Percentiles rank a stretch among this genome's conserved stretches.
These are phyloP conservation scores for Tricholoma flavovirens DNA, from an alignment of 768 basidiomycete species.

Conservation along the genomic window DNA sequence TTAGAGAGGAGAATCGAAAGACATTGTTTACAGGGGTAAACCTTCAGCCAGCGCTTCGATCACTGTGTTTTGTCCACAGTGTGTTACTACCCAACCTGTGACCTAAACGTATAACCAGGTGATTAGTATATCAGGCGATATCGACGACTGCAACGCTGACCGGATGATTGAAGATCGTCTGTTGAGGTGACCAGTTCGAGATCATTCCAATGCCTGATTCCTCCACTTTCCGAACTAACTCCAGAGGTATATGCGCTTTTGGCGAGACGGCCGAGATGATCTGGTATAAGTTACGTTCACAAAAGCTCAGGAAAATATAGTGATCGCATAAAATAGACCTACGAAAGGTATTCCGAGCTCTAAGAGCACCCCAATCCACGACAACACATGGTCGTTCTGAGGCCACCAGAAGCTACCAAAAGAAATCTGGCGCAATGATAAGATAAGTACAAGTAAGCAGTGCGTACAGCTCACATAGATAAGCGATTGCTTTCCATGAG, in stretches of 20 bases:
- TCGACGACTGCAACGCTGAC: background rate
- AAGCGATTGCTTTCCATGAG: constrained; percentile 14
- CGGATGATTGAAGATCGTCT: constrained; percentile 18
- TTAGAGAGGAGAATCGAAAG: background rate
- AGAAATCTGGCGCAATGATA: constrained; percentile 1
- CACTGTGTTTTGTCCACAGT: constrained; percentile 18
- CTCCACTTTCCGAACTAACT: constrained; percentile 10
- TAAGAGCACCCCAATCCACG: constrained; percentile 6
- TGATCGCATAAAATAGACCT: constrained; percentile 10
- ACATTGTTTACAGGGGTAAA: constrained; percentile 14
- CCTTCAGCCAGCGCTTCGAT: constrained; percentile 17
- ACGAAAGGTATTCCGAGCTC: constrained; percentile 13
- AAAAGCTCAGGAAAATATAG: background rate
- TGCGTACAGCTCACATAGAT: constrained; percentile 12
- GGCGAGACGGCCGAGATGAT: constrained; percentile 16
- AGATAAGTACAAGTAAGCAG: background rate
- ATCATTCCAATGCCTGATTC: constrained; percentile 11
- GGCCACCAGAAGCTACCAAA: constrained; percentile 15
- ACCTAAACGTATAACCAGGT: constrained; percentile 4
- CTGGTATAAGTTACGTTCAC: background rate
- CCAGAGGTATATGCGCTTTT: background rate
- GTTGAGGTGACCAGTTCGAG: constrained; percentile 18
- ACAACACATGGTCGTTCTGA: background rate
- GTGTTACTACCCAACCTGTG: constrained; percentile 20
- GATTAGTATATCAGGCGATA: background rate